Evolutionary conservation across 73 alveolate species (phyloP).

Genomic region (Tetrahymena malaccensis): DNA sequence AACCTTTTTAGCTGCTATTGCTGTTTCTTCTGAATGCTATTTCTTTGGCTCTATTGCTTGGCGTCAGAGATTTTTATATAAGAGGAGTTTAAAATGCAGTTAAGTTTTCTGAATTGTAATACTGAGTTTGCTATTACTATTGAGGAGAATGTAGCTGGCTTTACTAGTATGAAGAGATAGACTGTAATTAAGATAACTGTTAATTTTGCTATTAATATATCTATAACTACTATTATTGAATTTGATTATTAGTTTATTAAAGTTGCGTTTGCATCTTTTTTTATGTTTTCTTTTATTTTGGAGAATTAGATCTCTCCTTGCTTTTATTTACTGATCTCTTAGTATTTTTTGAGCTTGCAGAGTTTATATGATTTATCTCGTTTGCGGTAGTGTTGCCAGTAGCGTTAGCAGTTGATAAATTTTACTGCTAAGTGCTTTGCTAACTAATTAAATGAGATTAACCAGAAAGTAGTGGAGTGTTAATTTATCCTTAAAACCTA

Average conservation of each 20-base stretch:
- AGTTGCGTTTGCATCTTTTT: background rate
- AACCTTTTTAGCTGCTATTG: background rate
- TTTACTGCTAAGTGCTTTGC: background rate
- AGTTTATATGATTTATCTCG: background rate
- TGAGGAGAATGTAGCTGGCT: background rate
- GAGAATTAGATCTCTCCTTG: background rate
- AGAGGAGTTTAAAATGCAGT: background rate
- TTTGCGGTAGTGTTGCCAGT: background rate
- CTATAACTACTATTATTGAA: background rate
- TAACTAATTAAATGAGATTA: background rate
- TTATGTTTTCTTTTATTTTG: background rate
- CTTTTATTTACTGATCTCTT: background rate
- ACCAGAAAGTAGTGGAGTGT: background rate
- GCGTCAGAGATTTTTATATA: background rate
- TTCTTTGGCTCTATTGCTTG: background rate
- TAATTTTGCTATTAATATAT: background rate
- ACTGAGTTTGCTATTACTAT: background rate
- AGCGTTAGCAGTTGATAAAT: background rate
- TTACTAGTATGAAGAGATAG: background rate
- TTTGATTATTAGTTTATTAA: background rate
- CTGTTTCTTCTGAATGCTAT: background rate
- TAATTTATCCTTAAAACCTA: background rate
- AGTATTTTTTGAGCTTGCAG: background rate
- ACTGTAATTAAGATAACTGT: background rate
- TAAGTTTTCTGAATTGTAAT: background rate